These are phyloP conservation scores for Byssothecium circinans DNA, from an alignment of 2,329 filamentous ascomycete species.

Conservation along the genomic window DNA sequence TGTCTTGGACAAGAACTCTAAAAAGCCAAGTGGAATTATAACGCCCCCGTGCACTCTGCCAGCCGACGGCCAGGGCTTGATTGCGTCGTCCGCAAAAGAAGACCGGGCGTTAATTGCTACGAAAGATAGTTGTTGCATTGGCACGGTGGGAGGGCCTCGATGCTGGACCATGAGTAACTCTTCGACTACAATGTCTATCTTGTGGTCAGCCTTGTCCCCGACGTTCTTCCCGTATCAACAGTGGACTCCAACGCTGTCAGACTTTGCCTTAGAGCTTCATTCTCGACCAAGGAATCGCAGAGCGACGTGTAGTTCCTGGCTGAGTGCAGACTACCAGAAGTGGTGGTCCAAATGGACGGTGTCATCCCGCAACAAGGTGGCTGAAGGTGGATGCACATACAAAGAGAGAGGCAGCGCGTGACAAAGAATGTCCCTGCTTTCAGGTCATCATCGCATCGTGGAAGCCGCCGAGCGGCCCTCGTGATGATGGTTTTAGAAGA, in stretches of 20 bases:
- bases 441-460: slow-evolving; percentile 72
- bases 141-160: no score
- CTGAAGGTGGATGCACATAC: slow-evolving; percentile 17
- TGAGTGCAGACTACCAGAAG: slow-evolving; percentile 46
- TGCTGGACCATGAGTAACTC: no score
- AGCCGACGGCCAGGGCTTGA: no score
- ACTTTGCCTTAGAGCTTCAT: slow-evolving; percentile 42
- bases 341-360: slow-evolving; percentile 33
- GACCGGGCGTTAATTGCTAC: no score
- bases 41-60: no score
- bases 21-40: no score
- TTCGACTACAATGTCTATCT: no score
- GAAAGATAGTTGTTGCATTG: no score
- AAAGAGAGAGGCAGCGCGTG: slow-evolving; percentile 25
- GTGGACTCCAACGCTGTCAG: slow-evolving; percentile 23
- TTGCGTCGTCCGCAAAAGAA: no score
- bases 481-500: slow-evolving; percentile 83
- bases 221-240: neutral
- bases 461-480: slow-evolving; percentile 64
- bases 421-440: slow-evolving; percentile 59
- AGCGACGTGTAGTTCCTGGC: slow-evolving; percentile 38
- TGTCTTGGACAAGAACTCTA: no score
- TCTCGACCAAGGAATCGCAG: slow-evolving; percentile 38
- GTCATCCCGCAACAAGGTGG: slow-evolving; percentile 33
- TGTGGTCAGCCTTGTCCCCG: slow-evolving; percentile 12